phyloP scores from a whole-genome alignment of 2,329 filamentous ascomycete genomes.

The Diaporthe humulicola region DNA sequence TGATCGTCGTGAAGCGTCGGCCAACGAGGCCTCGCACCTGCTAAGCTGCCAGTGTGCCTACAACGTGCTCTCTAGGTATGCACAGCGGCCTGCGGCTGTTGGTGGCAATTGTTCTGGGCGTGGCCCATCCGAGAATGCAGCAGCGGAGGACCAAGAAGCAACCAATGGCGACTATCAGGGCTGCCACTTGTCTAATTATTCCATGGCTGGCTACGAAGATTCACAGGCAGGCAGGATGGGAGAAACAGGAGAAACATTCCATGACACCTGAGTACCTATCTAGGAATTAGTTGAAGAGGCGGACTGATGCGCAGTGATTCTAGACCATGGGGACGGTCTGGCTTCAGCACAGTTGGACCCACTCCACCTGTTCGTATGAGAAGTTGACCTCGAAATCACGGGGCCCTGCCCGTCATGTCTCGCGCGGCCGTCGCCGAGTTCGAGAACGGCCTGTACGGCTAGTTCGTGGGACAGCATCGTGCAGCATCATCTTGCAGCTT shows the following conservation, averaged over 20 bases:
- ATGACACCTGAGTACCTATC: not conserved
- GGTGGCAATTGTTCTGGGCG: not conserved
- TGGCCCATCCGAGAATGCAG: not conserved
- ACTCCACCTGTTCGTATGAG: not conserved
- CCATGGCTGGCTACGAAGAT: not conserved
- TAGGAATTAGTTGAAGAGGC: not conserved
- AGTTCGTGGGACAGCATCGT: conserved; percentile 10
- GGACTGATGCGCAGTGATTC: not conserved
- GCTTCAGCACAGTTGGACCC: not conserved
- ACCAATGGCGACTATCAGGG: not conserved
- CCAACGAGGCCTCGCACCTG: not conserved
- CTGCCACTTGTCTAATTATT: not conserved
- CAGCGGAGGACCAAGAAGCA: not conserved
- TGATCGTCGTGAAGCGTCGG: not conserved
- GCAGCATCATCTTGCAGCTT: conserved; percentile 28
- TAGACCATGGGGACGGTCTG: not conserved
- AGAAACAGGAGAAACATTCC: not conserved
- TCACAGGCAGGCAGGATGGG: not conserved
- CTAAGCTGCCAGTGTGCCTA: not conserved
- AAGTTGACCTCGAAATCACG: conserved; percentile 1
- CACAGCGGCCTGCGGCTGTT: not conserved
- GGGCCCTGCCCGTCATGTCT: conserved; percentile 22
- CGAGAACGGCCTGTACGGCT: not conserved
- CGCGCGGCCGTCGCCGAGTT: conserved; percentile 20
- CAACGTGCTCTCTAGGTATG: not conserved